These are phyloP conservation scores for Chlorella sp. DNA, from an alignment of 139 green algal genomes.

Conservation along the genomic window DNA sequence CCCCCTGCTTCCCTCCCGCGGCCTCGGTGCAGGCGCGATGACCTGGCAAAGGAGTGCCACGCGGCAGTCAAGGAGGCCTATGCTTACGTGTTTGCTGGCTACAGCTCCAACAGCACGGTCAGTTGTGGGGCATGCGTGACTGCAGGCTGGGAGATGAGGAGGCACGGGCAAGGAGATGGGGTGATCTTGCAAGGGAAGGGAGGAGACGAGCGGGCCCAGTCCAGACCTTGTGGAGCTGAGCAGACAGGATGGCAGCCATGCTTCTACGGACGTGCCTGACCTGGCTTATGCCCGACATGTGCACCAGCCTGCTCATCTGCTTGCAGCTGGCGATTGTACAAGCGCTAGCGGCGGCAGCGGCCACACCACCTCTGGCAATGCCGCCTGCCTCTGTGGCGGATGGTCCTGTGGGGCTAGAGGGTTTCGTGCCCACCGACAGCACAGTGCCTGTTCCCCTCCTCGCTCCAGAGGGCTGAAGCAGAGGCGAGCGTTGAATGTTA, in stretches of 20 bases:
- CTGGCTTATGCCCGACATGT: too few species aligned
- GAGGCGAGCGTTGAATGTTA: too few species aligned
- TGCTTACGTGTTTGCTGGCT: neutral
- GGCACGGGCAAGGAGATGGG: neutral
- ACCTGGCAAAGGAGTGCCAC: neutral
- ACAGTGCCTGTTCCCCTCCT: too few species aligned
- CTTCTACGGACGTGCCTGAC: neutral
- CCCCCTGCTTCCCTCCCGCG: neutral
- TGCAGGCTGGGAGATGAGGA: neutral
- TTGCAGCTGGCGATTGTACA: neutral
- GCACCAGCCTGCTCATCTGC: neutral
- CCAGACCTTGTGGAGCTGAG: neutral
- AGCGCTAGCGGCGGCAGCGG: neutral
- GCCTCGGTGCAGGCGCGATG: neutral
- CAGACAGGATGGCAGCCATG: neutral
- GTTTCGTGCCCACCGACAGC: too few species aligned
- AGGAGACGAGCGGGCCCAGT: neutral
- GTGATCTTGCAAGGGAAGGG: neutral
- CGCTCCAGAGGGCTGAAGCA: too few species aligned
- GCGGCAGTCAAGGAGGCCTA: neutral
- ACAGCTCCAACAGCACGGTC: conserved; percentile 14
- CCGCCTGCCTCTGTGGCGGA: too few species aligned
- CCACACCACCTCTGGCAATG: too few species aligned
- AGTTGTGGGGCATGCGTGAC: neutral
- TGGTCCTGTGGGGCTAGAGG: too few species aligned